Evolutionary conservation across 1,139 yeast genomes (phyloP), one percentile per base, ranked within the genome.

Genomic region (Maudiozyma humilis): DNA sequence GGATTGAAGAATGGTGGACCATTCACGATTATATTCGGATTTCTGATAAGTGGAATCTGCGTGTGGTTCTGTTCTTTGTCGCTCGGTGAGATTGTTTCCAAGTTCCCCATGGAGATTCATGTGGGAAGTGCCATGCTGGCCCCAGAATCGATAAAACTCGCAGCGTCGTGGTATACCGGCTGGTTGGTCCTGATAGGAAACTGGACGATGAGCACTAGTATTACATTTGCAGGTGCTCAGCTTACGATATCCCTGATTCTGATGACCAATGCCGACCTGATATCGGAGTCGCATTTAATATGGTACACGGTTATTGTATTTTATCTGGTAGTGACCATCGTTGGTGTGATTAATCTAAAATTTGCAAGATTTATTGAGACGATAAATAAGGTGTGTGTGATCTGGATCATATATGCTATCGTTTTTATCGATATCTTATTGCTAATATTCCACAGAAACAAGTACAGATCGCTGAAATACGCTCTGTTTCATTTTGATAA

Each of bases 331-430:
- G 75, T 82, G n/a, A 63, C 73, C 0, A 51, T 78, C 12, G 78
- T 82, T 46, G 83, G 84, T 0, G 62, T 82, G 30, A 70, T 82
- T 37, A 83, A 82, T 59, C 68, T 78, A 52, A 72, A 70, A 49
- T 78, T 79, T 52, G 73, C 84, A 41, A 70, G 71, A 38, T 66
- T 75, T 51, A 69, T 83, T 51, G 89, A 82, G 50, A 65, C 62
- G 31, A 78, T 83, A 53, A 83, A 82, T 59, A 75, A 73, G 48
- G 66, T 77, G 10, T 81, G 89, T 57, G 82, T 82, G 15, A 69
- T 75, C 41, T 83, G 91, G 91, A 79, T 86, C 14, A 69, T 82
- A 34, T 79, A 76, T 52, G 82, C 91, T 0, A 81, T 82, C n/a
- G 57, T 82, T 18, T 72, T 80, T 41, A 81, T 82, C 49, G 91